Evolutionary conservation across 164 flowering plant species (phyloP).

Genomic region (Paratinospora sagittata): DNA sequence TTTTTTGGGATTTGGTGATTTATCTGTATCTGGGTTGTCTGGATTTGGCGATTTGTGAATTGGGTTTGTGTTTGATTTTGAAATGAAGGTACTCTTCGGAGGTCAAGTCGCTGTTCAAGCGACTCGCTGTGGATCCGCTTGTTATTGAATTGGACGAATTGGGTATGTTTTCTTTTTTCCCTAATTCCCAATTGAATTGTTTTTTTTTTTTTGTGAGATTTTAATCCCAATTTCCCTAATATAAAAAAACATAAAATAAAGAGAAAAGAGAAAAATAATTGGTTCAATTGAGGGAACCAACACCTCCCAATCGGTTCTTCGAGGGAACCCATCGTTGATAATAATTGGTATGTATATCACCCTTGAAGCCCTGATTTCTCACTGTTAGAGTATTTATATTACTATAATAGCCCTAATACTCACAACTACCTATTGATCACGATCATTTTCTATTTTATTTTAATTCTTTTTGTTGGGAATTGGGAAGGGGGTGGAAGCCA

Average conservation of each 20-base stretch:
- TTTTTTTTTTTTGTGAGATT: neutral
- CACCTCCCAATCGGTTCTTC: no score
- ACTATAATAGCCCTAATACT: neutral
- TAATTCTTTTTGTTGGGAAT: no score
- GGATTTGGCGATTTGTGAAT: constrained; percentile 4
- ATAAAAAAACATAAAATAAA: neutral
- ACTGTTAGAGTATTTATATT: neutral
- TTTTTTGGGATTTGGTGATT: neutral
- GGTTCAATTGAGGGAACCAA: neutral
- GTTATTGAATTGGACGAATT: constrained; percentile 88
- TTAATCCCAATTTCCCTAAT: neutral
- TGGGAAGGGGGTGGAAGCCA: no score
- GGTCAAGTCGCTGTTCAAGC: constrained; percentile 77
- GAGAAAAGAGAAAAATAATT: neutral
- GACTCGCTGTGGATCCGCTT: constrained; percentile 62
- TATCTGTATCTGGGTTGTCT: neutral
- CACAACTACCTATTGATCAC: no score
- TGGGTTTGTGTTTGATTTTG: constrained; percentile 4
- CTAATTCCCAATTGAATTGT: neutral
- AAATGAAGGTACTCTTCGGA: constrained; percentile 63
- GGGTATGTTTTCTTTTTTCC: constrained; percentile 36
- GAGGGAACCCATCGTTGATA: neutral
- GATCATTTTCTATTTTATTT: no score
- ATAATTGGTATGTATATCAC: neutral
- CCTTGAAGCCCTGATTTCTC: neutral